A percentile compares a stretch with the other conserved stretches of the same genome.
Conservation (phyloP, 2,329 filamentous ascomycete species). For the Exophiala sp. region DNA sequence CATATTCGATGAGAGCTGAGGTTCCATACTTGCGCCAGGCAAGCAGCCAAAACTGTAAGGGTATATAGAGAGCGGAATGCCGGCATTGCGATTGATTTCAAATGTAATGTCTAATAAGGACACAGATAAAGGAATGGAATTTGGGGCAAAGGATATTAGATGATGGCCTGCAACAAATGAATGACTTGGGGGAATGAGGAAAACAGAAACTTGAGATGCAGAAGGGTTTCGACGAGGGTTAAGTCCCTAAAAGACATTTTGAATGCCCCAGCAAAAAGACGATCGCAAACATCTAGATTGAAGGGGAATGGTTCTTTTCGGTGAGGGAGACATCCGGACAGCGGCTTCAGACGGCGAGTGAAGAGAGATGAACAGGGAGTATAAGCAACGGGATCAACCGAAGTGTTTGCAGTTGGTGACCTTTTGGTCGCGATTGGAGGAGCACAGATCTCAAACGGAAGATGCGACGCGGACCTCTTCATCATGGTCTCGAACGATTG, state of each 20-base stretch:
- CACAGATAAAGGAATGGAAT: conserved; percentile 14
- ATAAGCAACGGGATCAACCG: conserved; percentile 8
- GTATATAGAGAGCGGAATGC: conserved; percentile 24
- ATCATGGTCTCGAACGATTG: conserved; percentile 19
- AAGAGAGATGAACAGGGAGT: conserved; percentile 9
- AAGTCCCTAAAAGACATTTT: conserved; percentile 22
- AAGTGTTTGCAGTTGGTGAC: conserved; percentile 8
- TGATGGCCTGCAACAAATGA: conserved; percentile 26
- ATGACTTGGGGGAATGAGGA: conserved; percentile 15
- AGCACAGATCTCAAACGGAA: conserved; percentile 18
- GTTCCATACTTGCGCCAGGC: conserved; percentile 27
- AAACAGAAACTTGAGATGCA: conserved; percentile 13
- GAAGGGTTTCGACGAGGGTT: conserved; percentile 8
- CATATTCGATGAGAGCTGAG: neutral
- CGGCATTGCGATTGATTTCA: conserved; percentile 21
- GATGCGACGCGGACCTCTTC: conserved; percentile 22
- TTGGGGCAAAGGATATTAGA: conserved; percentile 13
- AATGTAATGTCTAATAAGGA: neutral
- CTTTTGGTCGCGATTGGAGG: conserved; percentile 17
- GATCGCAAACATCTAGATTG: conserved; percentile 14
- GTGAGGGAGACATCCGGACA: conserved; percentile 23
- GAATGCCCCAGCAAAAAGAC: conserved; percentile 4
- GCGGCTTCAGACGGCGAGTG: conserved; percentile 23
- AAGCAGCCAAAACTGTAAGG: conserved; percentile 24
- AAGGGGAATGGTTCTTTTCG: conserved; percentile 19